Base-by-base conservation (phyloP, 164 flowering plant genomes). In the Tinospora cordifolia region DNA sequence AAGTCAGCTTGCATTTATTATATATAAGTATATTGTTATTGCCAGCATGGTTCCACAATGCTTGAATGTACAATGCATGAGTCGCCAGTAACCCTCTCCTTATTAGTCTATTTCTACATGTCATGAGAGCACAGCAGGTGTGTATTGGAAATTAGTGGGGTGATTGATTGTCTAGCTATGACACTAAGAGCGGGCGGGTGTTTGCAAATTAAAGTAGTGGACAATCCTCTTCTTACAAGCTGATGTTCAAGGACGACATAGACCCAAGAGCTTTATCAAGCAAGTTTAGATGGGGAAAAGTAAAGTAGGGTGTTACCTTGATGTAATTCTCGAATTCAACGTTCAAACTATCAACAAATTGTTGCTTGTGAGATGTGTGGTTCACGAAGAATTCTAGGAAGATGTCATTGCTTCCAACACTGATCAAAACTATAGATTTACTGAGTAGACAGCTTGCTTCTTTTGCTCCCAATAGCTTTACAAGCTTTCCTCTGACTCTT, bases 331-430 rank as follows among this genome's bases (percentile, higher is more conserved):
- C 76, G 72, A 81, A 86, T 0, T 66, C 51, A 0, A 27, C 9
- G 40, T 34, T 73, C 6, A 87, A 71, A 27, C 14, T 8, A 40
- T 36, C 22, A 3, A 85, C 58, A 77, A 81, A 79, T 36, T 76
- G 59, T 41, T 72, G 24, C 65, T 68, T 69, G 62, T 78, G 68
- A 0, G 70, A 14, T n/a, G 72, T 54, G 6, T 68, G 73, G 22
- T 66, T 71, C 3, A 62, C 26, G 21, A 26, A 12, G 62, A 70
- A 74, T 66, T 82, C 75, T 6, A 70, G 66, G 21, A 86, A 74
- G 12, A 87, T 69, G 72, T 86, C 88, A 65, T 84, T 86, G 83
- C 87, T 84, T 27, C 87, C 88, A 3, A 58, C 63, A 54, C 86
- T 84, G 76, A 87, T 67, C 76, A 79, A 66, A 75, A 86, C 74